Evolutionary conservation across 2,329 filamentous ascomycete species (phyloP).

Genomic region (Aspergillus alliaceus): DNA sequence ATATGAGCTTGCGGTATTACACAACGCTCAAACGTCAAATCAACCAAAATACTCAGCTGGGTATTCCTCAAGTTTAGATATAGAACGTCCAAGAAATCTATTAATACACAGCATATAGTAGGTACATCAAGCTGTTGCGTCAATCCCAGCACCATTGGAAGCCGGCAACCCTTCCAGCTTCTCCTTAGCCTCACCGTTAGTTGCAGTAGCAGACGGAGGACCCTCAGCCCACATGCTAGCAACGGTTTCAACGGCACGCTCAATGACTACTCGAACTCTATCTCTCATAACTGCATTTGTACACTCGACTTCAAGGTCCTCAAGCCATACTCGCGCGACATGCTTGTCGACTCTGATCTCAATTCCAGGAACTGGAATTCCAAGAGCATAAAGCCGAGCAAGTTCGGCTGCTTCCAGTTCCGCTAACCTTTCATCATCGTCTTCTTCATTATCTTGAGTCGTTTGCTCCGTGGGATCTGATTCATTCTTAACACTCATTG

Average conservation of each 20-base stretch:
- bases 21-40: no score
- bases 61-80: not conserved
- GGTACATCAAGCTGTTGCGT: slow-evolving; percentile 23
- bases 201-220: slow-evolving; percentile 20
- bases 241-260: slow-evolving; percentile 83
- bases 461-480: slow-evolving; percentile 15
- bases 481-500: slow-evolving; percentile 12
- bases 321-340: slow-evolving; percentile 85
- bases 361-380: slow-evolving; percentile 87
- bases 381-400: slow-evolving; percentile 74
- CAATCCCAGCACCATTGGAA: slow-evolving; percentile 24
- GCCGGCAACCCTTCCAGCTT: slow-evolving; percentile 12
- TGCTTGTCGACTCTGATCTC: slow-evolving; percentile 86
- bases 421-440: slow-evolving; percentile 50
- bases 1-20: not conserved
- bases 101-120: slow-evolving; percentile 18
- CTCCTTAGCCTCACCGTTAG: slow-evolving; percentile 24
- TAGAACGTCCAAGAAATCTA: slow-evolving; percentile 4
- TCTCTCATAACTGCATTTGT: slow-evolving; percentile 75
- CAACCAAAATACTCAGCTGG: not conserved
- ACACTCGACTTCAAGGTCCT: slow-evolving; percentile 88
- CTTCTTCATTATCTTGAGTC: slow-evolving; percentile 32
- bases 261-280: slow-evolving; percentile 83
- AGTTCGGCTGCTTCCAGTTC: slow-evolving; percentile 67
- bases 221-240: slow-evolving; percentile 61